These are phyloP conservation scores for Gautieria morchelliformis DNA, from an alignment of 768 basidiomycete species.

Conservation along the genomic window DNA sequence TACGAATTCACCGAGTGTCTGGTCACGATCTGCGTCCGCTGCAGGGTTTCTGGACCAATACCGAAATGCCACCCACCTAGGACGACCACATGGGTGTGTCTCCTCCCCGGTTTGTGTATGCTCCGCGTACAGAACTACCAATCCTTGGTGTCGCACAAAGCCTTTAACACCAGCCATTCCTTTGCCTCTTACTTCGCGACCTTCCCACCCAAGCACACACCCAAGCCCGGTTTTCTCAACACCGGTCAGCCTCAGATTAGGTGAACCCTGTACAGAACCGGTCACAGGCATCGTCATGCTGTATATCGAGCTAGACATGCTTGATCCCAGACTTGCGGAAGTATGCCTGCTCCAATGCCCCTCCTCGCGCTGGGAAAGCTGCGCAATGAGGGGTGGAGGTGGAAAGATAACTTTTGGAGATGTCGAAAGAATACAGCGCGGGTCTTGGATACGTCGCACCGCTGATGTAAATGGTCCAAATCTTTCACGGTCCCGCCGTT, in stretches of 20 bases:
- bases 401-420: conserved; percentile 40
- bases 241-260: conserved; percentile 34
- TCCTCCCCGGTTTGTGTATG: conserved; percentile 19
- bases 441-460: conserved; percentile 32
- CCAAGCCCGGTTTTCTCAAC: conserved; percentile 46
- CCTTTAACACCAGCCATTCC: conserved; percentile 42
- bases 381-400: conserved; percentile 38
- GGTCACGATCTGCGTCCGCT: conserved; percentile 16
- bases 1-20: conserved; percentile 5
- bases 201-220: conserved; percentile 55
- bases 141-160: conserved; percentile 49
- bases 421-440: conserved; percentile 37
- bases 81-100: conserved; percentile 31
- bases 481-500: conserved; percentile 4
- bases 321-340: background rate
- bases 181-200: conserved; percentile 28
- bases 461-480: conserved; percentile 28
- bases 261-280: conserved; percentile 1
- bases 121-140: conserved; percentile 41
- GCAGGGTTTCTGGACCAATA: conserved; percentile 36
- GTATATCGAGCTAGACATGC: background rate
- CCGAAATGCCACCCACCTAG: conserved; percentile 40
- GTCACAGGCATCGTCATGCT: background rate
- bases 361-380: conserved; percentile 43
- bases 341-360: conserved; percentile 11